Base-by-base conservation (phyloP, 2,329 filamentous ascomycete genomes). In the Trichoderma sp. region DNA sequence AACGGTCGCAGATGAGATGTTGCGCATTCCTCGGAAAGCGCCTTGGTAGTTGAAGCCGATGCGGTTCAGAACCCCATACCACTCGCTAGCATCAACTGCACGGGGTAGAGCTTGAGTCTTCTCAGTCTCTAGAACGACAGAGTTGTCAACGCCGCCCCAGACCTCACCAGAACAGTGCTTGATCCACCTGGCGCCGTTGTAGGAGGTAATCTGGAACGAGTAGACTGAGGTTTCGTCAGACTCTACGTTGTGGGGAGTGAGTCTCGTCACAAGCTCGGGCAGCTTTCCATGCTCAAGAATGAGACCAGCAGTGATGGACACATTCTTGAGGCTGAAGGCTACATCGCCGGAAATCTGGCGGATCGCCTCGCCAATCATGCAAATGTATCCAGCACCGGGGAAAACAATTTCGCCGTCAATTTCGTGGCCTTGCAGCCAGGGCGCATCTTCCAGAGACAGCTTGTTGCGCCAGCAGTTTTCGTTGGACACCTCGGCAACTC, bases 341-440 rank as follows among this genome's bases (percentile, higher is more conserved):
- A 66, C 26, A 37, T 51, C n/a, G 16, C 70, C 69, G 8, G 54
- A 51, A 3, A 70, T 24, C 51, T 75, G 74, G 4, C 71, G 64
- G 7, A 75, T 75, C 1, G 82, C 83, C 70, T 83, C 82, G 0
- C 80, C 78, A 4, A 78, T 80, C 76, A 85, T 82, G 13, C 77
- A 74, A 1, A 84, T 68, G 68, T 82, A 85, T 0, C 76, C 81
- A 3, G 83, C 79, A n/a, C 71, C 77, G 0, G 83, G 83, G 51
- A 84, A 83, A 0, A 85, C 73, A 6, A 81, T 72, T 18, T 81
- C 73, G 0, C 73, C 73, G 5, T 78, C 74, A 5, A 86, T 67
- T 59, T 76, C 76, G 71, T 86, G 82, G 61, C 84, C 81, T 0
- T 69, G 65, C 2, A 86, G 68, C 84, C 84, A 86, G 0, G 80